Percentiles rank a stretch among this genome's conserved stretches.
These are phyloP conservation scores for Hypoxylon sp. DNA, from an alignment of 2,329 filamentous ascomycete genomes.

Conservation along the genomic window DNA sequence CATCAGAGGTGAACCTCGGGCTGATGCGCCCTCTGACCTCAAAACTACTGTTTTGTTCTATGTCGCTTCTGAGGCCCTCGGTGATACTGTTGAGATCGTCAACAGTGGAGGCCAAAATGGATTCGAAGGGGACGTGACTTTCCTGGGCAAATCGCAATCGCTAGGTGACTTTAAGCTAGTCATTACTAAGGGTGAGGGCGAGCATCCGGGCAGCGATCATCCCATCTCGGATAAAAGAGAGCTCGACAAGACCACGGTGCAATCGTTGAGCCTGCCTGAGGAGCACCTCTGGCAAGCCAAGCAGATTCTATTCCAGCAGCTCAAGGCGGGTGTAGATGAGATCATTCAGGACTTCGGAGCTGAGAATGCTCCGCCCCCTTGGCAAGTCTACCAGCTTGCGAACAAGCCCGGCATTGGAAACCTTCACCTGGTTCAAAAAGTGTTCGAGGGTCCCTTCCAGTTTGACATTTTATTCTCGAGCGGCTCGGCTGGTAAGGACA, in stretches of 20 bases:
- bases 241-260: constrained; percentile 80
- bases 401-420: constrained; percentile 80
- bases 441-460: constrained; percentile 89
- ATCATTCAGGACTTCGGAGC: constrained; percentile 62
- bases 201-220: constrained; percentile 74
- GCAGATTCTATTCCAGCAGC: constrained; percentile 67
- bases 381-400: constrained; percentile 83
- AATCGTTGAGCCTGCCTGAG: constrained; percentile 74
- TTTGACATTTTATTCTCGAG: constrained; percentile 95
- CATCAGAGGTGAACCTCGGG: constrained; percentile 82
- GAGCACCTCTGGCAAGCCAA: constrained; percentile 88
- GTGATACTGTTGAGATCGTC: constrained; percentile 71
- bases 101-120: constrained; percentile 62
- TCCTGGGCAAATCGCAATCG: constrained; percentile 76
- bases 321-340: constrained; percentile 64
- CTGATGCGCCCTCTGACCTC: constrained; percentile 73
- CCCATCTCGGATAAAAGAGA: constrained; percentile 76
- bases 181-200: constrained; percentile 76
- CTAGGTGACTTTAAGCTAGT: constrained; percentile 85
- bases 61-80: constrained; percentile 81
- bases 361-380: constrained; percentile 81
- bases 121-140: constrained; percentile 71
- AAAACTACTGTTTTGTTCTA: constrained; percentile 88
- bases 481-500: constrained; percentile 69
- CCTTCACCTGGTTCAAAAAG: constrained; percentile 88